These are phyloP conservation scores for Puccinia coronata DNA, from an alignment of 1,284 basidiomycete species.

Conservation along the genomic window DNA sequence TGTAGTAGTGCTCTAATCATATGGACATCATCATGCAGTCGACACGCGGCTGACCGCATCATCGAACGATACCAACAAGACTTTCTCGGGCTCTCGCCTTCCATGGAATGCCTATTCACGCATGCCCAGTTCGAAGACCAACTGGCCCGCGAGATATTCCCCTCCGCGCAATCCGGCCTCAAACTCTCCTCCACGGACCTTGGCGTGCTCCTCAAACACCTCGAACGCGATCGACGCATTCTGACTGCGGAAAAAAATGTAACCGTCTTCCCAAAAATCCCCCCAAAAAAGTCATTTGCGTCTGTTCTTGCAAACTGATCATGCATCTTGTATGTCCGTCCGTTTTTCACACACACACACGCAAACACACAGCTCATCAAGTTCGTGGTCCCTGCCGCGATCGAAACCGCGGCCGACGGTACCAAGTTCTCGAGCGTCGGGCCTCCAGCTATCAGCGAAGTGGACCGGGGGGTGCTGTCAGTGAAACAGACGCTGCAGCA, in stretches of 20 bases:
- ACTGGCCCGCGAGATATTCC: conserved; percentile 20
- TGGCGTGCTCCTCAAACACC: conserved; percentile 13
- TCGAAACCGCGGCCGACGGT: conserved; percentile 17
- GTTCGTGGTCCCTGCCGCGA: conserved; percentile 16
- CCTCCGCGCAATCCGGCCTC: not conserved
- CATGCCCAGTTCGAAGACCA: conserved; percentile 33
- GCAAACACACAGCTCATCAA: conserved; percentile 20
- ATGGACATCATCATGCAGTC: not conserved
- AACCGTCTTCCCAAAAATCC: not conserved
- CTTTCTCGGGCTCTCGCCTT: conserved; percentile 36
- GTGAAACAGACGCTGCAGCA: conserved; percentile 40
- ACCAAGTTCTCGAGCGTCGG: conserved; percentile 11
- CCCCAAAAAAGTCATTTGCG: not conserved
- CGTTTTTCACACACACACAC: not conserved
- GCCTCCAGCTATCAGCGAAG: conserved; percentile 23
- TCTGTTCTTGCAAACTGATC: not conserved
- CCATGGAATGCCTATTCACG: conserved; percentile 43
- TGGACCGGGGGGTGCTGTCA: conserved; percentile 34
- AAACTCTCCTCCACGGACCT: conserved; percentile 28
- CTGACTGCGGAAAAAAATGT: conserved; percentile 30
- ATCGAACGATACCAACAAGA: conserved; percentile 37
- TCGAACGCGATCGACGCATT: conserved; percentile 42
- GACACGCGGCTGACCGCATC: conserved; percentile 33
- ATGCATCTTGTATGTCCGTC: not conserved
- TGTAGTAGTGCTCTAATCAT: not conserved